Evolutionary conservation across 495 filamentous ascomycete species (phyloP), one percentile per base, ranked within the genome.

Genomic region (Penicillium lagena): DNA sequence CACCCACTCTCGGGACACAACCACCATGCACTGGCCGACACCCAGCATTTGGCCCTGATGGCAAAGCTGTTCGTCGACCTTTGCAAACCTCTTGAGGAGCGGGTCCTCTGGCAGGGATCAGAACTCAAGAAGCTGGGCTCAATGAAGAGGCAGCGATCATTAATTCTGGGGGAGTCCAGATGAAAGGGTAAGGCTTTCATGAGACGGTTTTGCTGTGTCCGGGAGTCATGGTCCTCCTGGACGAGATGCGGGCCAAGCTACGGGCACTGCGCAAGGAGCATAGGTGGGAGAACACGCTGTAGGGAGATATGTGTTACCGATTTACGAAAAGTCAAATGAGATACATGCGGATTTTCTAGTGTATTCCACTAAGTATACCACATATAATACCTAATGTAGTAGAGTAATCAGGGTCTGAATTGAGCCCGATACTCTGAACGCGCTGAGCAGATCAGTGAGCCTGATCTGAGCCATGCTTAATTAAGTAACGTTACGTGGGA

Each of bases 171-270:
- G n/a, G n/a, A n/a, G n/a, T n/a, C n/a, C n/a, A n/a, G n/a, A n/a
- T n/a, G n/a, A n/a, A n/a, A n/a, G n/a, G n/a, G n/a, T n/a, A n/a
- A n/a, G n/a, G n/a, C n/a, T n/a, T n/a, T n/a, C n/a, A n/a, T n/a
- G n/a, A n/a, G n/a, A n/a, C n/a, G n/a, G n/a, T n/a, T n/a, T n/a
- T n/a, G n/a, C n/a, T n/a, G n/a, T n/a, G n/a, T n/a, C n/a, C n/a
- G 63, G 85, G 84, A 7, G 71, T 82, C 35, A 66, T 90, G 56
- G 69, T 95, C 14, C 74, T 82, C 30, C 67, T 96, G 14, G 79
- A 90, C 34, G 88, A 91, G 60, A 87, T 80, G 1, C 69, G 95
- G 10, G 61, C 69, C 59, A 93, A 91, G 71, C 67, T 97, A 45
- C 64, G 60, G 38, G 73, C 71, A 42, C 68, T 97, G 52, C 77